Conservation (phyloP, 176 grass and related monocot genomes). For the Pharus latifolius region DNA sequence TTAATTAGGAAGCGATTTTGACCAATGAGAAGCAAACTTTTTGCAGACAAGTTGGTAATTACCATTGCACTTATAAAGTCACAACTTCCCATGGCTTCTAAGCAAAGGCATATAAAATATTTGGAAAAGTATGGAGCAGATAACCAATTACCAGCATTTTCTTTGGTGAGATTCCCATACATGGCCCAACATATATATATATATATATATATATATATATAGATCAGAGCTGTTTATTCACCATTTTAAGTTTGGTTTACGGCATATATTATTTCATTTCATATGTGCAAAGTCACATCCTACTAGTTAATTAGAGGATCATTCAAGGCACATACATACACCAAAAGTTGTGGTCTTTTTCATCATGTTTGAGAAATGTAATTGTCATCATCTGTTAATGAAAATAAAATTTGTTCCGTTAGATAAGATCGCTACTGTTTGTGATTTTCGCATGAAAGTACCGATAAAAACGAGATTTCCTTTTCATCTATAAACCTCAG, state of each 20-base stretch:
- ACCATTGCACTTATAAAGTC: neutral
- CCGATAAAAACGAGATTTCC: too few species aligned
- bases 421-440: too few species aligned
- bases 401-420: too few species aligned
- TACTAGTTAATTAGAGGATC: neutral
- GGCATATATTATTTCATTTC: neutral
- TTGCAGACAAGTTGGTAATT: neutral
- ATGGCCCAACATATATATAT: neutral
- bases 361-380: neutral
- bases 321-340: neutral
- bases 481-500: too few species aligned
- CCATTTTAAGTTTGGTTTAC: neutral
- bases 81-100: neutral
- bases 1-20: neutral
- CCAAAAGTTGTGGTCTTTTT: neutral
- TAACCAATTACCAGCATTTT: neutral
- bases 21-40: neutral
- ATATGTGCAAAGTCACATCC: neutral
- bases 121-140: conserved; percentile 10
- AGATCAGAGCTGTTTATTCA: neutral
- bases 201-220: too few species aligned
- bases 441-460: too few species aligned
- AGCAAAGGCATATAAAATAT: neutral
- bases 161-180: neutral
- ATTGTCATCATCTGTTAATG: too few species aligned